phyloP scores from a whole-genome alignment of 2,329 filamentous ascomycete genomes.

The Monosporascus sp. region DNA sequence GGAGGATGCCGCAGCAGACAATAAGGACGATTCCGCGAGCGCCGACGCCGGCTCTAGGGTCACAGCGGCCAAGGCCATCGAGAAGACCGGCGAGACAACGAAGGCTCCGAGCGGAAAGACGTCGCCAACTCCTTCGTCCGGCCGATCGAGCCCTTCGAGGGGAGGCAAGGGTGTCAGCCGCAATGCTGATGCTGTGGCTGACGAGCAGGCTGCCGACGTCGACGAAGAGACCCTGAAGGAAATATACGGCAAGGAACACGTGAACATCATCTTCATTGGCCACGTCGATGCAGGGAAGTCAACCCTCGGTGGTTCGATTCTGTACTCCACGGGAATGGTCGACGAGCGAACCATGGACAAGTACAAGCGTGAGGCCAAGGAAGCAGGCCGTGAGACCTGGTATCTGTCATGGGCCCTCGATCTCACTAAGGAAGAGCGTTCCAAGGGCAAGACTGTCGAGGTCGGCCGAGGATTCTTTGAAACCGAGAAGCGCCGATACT shows the following conservation, averaged over 20 bases:
- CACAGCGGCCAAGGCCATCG: conserved; percentile 82
- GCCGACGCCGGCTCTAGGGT: conserved; percentile 68
- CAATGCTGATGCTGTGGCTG: conserved; percentile 76
- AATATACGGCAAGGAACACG: conserved; percentile 87
- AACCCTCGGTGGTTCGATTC: conserved; percentile 86
- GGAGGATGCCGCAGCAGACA: conserved; percentile 28
- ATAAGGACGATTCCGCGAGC: conserved; percentile 22
- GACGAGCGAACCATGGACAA: conserved; percentile 98
- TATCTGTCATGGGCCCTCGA: conserved; percentile 98
- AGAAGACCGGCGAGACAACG: conserved; percentile 75
- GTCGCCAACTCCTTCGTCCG: conserved; percentile 77
- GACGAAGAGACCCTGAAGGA: conserved; percentile 74
- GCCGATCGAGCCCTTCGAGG: conserved; percentile 73
- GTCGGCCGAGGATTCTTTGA: conserved; percentile 95
- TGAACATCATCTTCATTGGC: conserved; percentile 97
- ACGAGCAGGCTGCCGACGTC: conserved; percentile 74
- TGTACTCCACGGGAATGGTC: conserved; percentile 97
- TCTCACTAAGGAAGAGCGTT: conserved; percentile 90
- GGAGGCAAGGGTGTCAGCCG: conserved; percentile 51
- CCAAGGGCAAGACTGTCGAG: conserved; percentile 97
- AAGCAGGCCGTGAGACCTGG: conserved; percentile 94
- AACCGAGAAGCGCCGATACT: conserved; percentile 93
- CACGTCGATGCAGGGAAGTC: conserved; percentile 99
- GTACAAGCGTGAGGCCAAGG: conserved; percentile 95
- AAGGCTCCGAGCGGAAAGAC: conserved; percentile 58